Base-by-base conservation (phyloP, 352 stramenopile genomes). In the Globisporangium lucens region DNA sequence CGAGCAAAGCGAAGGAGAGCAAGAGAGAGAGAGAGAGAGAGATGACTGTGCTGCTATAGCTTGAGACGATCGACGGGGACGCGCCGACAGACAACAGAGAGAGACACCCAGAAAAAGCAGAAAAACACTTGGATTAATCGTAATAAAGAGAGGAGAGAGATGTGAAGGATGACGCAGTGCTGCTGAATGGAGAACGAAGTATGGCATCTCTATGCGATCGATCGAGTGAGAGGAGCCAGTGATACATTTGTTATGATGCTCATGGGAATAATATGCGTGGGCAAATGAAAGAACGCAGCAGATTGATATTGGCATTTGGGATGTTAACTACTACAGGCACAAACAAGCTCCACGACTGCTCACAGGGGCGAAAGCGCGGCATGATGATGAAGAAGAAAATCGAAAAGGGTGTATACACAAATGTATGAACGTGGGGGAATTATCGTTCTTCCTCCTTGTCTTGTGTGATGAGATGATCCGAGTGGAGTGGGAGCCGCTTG, bases 51-150 rank as follows among this genome's bases (percentile, higher is more conserved):
- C 27, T 4, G 35, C 15, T 20, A n/a, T 35, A 12, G 24, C 35
- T 10, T 24, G n/a, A 49, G 43, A 6, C 5, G 43, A 49, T n/a
- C 56, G 56, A 43, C 15, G 4, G 4, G 55, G 17, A 64, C 49
- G 29, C 36, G 38, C 46, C n/a, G 33, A 33, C 43, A 24, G 43
- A 59, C 6, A 30, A 57, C 8, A 27, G 27, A 41, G 7, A 55
- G 20, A 51, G 7, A 38, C 36, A 66, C 27, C 10, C 38, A 49
- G 30, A 67, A 51, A 67, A 67, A 22, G 52, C 22, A 57, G 59
- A 30, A 66, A 56, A 66, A 52, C 33, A 41, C 51, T 53, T 67
- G 47, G 61, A 43, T 67, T 61, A 67, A 60, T 67, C 49, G n/a
- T 61, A 67, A 65, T 35, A 51, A 60, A 67, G 29, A 67, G 24